Conservation (phyloP, 306 rosid genomes). For the Cicer pinnatifidum region DNA sequence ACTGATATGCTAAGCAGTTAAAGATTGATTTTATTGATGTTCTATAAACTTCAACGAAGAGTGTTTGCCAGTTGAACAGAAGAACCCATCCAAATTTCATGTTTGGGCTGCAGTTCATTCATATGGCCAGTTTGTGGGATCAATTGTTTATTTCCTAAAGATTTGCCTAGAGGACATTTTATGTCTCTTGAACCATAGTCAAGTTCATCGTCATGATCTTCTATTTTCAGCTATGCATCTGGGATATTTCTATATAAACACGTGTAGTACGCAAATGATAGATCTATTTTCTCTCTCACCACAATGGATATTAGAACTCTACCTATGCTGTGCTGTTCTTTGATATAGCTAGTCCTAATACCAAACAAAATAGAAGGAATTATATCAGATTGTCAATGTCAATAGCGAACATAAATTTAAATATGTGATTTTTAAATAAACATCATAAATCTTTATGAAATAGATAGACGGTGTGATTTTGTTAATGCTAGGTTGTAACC, state of each 20-base stretch:
- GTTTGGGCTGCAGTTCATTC: neutral
- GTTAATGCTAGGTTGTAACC: neutral
- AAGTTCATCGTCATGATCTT: neutral
- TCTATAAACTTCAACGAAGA: too few relatives aligned
- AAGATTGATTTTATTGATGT: too few relatives aligned
- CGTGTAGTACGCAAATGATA: neutral
- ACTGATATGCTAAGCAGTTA: neutral
- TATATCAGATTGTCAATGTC: neutral
- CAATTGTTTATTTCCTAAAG: slow-evolving; percentile 1
- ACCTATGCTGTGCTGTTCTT: neutral
- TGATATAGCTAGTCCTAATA: neutral
- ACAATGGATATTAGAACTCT: neutral
- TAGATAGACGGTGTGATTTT: neutral
- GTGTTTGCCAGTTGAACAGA: neutral
- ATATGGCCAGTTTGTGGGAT: neutral
- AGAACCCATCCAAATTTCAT: neutral
- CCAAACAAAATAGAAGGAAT: neutral
- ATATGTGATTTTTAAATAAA: neutral
- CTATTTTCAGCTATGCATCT: neutral
- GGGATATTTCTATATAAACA: neutral
- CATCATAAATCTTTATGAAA: neutral
- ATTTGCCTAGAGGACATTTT: slow-evolving; percentile 6
- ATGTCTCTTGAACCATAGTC: neutral
- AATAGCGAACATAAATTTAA: neutral
- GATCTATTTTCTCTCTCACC: neutral